Conservation (phyloP, 129 eudicot species). For the Centrapalus pauciflorus region DNA sequence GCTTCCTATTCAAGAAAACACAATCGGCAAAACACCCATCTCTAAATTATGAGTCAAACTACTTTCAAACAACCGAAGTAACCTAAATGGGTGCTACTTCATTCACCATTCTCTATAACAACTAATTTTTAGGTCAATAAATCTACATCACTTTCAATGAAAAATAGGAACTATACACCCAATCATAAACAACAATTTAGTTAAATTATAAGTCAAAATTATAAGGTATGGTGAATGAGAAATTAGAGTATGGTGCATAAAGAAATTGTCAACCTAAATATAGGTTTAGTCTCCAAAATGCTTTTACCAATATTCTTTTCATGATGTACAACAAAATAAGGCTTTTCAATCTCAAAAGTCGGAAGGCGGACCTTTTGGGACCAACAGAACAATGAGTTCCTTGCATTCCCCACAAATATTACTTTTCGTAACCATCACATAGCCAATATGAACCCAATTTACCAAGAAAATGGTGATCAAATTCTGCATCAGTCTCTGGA, state of each 20-base stretch:
- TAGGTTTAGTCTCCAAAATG: not conserved
- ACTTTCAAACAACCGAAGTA: not conserved
- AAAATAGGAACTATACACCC: no score
- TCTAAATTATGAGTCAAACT: not conserved
- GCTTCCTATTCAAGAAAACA: slow-evolving; percentile 5
- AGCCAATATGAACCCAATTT: not conserved
- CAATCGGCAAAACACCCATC: not conserved
- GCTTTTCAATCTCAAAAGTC: not conserved
- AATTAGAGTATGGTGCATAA: no score
- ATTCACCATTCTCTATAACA: no score
- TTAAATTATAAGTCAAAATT: no score
- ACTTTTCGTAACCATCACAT: not conserved
- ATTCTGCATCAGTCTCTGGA: not conserved
- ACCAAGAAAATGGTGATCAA: not conserved
- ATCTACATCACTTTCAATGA: no score
- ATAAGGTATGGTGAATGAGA: no score
- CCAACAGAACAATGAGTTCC: not conserved
- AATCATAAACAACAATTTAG: no score
- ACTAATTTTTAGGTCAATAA: no score
- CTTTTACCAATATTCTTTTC: not conserved
- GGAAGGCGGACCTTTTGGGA: not conserved
- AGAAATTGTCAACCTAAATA: no score
- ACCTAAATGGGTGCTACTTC: no score
- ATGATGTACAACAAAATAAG: not conserved
- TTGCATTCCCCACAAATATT: not conserved